Conservation (phyloP, 1,284 basidiomycete species). For the Peniophora sp. region DNA sequence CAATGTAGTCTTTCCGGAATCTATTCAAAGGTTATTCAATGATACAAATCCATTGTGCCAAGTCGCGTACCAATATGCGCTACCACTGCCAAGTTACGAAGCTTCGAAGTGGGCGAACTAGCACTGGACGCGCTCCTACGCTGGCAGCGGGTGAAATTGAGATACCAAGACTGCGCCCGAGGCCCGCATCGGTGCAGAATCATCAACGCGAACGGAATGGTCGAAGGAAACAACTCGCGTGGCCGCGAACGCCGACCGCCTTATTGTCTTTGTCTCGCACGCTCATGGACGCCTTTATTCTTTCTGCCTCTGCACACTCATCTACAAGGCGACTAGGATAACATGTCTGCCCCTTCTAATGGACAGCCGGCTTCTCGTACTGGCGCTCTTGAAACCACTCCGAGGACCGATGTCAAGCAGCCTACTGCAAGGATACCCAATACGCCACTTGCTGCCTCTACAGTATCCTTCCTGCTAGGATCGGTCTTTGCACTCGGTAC, state of each 20-base stretch:
- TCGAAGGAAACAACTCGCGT: constrained; percentile 17
- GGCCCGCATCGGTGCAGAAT: no score
- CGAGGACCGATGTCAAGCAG: constrained; percentile 25
- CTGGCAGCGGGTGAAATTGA: constrained; percentile 3
- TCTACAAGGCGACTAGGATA: no score
- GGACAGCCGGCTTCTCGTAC: no score
- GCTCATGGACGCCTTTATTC: no score
- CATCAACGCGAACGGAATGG: no score
- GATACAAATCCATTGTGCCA: constrained; percentile 12
- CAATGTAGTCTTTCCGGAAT: constrained; percentile 87
- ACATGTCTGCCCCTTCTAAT: no score
- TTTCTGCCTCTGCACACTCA: no score
- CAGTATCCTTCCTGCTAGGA: constrained; percentile 74
- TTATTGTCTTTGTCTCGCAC: no score
- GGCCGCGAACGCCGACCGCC: constrained; percentile 35
- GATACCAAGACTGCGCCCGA: no score
- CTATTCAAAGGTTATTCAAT: constrained; percentile 29
- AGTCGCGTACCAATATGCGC: constrained; percentile 67
- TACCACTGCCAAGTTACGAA: constrained; percentile 76
- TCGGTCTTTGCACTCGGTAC: constrained; percentile 48
- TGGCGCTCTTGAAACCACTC: constrained; percentile 35
- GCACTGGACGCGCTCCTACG: constrained; percentile 26
- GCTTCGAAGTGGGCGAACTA: constrained; percentile 32
- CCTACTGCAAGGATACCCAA: constrained; percentile 70
- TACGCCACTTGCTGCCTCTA: constrained; percentile 67